A percentile compares a stretch with the other conserved stretches of the same genome.
These are phyloP conservation scores for Euphrasia confusa DNA, from an alignment of 257 asterid species.

Conservation along the genomic window DNA sequence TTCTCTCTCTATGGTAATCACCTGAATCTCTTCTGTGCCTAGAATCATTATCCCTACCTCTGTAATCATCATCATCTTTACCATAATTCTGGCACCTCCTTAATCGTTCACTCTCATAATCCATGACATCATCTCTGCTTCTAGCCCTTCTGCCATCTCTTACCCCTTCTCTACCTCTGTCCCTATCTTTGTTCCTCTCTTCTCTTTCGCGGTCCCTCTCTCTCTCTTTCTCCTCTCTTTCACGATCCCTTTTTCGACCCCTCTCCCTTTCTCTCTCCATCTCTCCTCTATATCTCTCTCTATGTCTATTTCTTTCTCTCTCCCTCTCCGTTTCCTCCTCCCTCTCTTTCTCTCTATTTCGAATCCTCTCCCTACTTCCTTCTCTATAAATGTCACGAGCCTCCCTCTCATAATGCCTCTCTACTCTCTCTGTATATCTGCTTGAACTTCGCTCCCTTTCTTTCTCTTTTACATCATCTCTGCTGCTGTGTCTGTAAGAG, in stretches of 20 bases:
- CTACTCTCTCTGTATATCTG: conserved; percentile 42
- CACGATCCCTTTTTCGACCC: conserved; percentile 32
- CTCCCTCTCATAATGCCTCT: conserved; percentile 44
- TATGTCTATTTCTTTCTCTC: conserved; percentile 15
- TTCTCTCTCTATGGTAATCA: conserved; percentile 36
- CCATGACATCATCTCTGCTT: conserved; percentile 41
- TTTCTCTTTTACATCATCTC: conserved; percentile 42
- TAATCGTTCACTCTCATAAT: conserved; percentile 38
- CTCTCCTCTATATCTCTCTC: conserved; percentile 31
- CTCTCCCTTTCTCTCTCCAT: conserved; percentile 34
- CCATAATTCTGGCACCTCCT: conserved; percentile 44
- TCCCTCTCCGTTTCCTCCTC: conserved; percentile 29
- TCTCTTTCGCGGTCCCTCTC: conserved; percentile 38
- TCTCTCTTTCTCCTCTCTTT: conserved; percentile 29
- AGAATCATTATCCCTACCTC: conserved; percentile 43
- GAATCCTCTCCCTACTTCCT: conserved; percentile 39
- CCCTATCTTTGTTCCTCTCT: conserved; percentile 35
- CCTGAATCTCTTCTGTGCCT: conserved; percentile 54
- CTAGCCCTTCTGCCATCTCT: conserved; percentile 40
- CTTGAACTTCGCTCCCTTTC: conserved; percentile 58
- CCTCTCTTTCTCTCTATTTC: conserved; percentile 35
- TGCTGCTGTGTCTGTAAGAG: conserved; percentile 35
- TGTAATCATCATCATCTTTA: conserved; percentile 39
- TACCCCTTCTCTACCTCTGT: conserved; percentile 39
- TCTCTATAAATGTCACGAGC: conserved; percentile 33